These are phyloP conservation scores for Aspergillus sp. DNA, from an alignment of 2,329 filamentous ascomycete genomes.

Conservation along the genomic window DNA sequence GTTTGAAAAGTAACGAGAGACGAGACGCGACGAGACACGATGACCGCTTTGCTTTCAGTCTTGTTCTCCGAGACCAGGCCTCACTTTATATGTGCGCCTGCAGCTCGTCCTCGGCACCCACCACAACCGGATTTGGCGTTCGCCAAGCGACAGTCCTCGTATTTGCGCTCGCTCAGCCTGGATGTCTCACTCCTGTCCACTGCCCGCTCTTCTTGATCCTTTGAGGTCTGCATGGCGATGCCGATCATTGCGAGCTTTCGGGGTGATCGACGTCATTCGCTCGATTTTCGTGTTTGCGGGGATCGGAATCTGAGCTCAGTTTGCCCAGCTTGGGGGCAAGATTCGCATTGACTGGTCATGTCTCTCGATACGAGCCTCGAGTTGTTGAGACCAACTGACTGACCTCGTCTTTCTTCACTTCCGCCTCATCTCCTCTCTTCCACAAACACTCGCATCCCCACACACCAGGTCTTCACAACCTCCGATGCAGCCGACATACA, in stretches of 20 bases:
- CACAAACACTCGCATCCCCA: not conserved
- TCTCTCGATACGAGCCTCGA: not conserved
- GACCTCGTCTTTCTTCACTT: not conserved
- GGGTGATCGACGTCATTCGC: not conserved
- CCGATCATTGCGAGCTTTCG: not conserved
- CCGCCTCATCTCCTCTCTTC: not conserved
- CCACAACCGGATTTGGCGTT: not conserved
- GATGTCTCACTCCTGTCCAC: not conserved
- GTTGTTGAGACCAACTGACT: not conserved
- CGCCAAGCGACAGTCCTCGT: not conserved
- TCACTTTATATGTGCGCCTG: not conserved
- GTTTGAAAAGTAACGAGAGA: no score
- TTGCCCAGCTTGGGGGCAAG: not conserved
- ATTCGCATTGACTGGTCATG: not conserved
- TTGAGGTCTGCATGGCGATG: not conserved
- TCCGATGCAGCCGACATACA: conserved; percentile 33
- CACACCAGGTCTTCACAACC: not conserved
- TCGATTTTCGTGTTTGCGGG: not conserved
- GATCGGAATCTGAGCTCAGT: not conserved
- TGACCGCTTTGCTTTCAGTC: not conserved
- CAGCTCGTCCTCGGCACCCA: not conserved
- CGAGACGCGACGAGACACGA: not conserved
- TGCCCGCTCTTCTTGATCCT: not conserved
- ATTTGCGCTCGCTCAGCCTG: not conserved
- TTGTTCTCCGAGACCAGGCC: no score